Evolutionary conservation across 2,329 filamentous ascomycete species (phyloP), one percentile per base, ranked within the genome.

Genomic region (Tolypocladium tundrense): DNA sequence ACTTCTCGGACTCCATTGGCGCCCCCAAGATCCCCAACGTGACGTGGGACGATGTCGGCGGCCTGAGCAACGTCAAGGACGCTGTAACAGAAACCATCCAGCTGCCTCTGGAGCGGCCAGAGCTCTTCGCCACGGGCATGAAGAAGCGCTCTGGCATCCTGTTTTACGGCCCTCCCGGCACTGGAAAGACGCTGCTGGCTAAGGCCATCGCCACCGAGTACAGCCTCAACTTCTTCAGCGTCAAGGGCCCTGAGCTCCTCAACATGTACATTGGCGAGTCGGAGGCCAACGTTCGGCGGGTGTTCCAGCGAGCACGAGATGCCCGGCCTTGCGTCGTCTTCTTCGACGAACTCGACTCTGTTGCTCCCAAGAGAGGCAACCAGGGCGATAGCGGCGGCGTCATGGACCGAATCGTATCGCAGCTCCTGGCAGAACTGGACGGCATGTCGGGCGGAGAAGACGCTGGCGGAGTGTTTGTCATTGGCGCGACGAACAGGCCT

Each of bases 1-100:
- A 97, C 73, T 99, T 99, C 70, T 93, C 94, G 7, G 94, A 97
- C 71, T 88, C 93, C 0, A 99, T 99, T 62, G 94, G 94, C 31
- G 94, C 94, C 6, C 94, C 94, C 2, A 97, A 97, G 80, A 97
- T 97, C 61, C 94, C 93, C 8, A 97, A 96, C 62, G 94, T 99
- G 8, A 88, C 88, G 27, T 99, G 93, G 93, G 88, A 93, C 64
- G 93, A 99, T 70, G 93, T 99, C 24, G 93, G 93, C 71, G 93
- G 94, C 54, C 80, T 97, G 39, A 86, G 88, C 37, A 91, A 96
- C 66, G 92, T 97, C 70, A 97, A 97, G 76, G 91, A 96, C 64
- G 92, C 93, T n/a, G 88, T 97, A 56, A 90, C 91, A 70, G 94
- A 97, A 72, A 97, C 94, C 0, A 97, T 97, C 57, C 93, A 97